Conservation (phyloP, 768 basidiomycete species). For the Cystobasidium onofrii region DNA sequence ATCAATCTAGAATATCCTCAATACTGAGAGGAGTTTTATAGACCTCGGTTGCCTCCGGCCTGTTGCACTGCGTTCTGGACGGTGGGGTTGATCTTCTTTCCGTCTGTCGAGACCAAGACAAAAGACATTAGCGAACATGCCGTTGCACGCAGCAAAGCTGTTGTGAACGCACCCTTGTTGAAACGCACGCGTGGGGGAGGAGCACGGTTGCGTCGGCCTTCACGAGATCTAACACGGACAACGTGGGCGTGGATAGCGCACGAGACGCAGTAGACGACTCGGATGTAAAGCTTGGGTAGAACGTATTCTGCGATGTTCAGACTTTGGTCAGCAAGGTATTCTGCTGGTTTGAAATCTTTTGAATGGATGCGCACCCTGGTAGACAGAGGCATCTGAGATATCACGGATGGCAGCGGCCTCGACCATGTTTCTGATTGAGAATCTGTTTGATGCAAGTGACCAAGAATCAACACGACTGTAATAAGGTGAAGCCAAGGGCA, state of each 20-base stretch:
- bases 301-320: conserved; percentile 36
- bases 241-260: conserved; percentile 99
- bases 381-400: conserved; percentile 91
- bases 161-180: conserved; percentile 51
- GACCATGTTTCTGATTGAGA: conserved; percentile 99
- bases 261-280: conserved; percentile 73
- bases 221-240: conserved; percentile 92
- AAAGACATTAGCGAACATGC: conserved; percentile 31
- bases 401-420: conserved; percentile 93
- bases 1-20: too few relatives aligned
- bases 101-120: conserved; percentile 34
- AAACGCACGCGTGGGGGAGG: conserved; percentile 91
- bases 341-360: too few relatives aligned
- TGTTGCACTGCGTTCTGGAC: conserved; percentile 16
- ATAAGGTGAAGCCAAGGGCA: neutral
- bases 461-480: neutral
- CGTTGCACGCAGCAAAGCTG: neutral
- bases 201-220: conserved; percentile 92
- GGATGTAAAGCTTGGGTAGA: conserved; percentile 37
- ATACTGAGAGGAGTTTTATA: neutral
- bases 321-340: too few relatives aligned
- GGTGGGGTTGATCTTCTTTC: conserved; percentile 42
- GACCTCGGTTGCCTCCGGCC: conserved; percentile 27
- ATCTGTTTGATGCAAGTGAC: conserved; percentile 58
- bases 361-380: conserved; percentile 58